A percentile compares a stretch with the other conserved stretches of the same genome.
phyloP scores from a whole-genome alignment of 306 rosid genomes.

The Cicer bijugum region DNA sequence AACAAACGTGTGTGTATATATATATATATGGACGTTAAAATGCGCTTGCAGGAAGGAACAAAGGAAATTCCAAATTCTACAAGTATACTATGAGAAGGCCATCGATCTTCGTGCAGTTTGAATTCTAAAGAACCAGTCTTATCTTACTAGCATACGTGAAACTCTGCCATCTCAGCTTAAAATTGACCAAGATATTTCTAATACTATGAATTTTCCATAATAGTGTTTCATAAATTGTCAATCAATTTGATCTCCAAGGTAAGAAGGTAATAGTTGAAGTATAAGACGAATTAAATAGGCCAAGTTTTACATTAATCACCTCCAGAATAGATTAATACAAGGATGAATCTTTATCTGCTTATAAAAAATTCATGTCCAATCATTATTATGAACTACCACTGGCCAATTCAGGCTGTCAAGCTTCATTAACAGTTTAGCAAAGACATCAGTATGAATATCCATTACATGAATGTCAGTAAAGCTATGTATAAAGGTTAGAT shows the following conservation, averaged over 20 bases:
- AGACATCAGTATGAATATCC: too few species aligned
- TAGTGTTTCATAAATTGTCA: slow-evolving; percentile 25
- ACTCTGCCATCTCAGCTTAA: slow-evolving; percentile 10
- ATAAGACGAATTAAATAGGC: background rate
- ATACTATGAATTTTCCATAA: background rate
- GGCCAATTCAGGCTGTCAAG: too few species aligned
- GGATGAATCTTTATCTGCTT: background rate
- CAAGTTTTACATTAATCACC: slow-evolving; percentile 21
- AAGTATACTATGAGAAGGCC: background rate
- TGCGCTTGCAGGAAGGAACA: slow-evolving; percentile 19
- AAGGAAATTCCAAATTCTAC: slow-evolving; percentile 8
- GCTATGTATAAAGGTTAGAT: background rate
- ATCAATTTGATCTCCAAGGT: slow-evolving; percentile 35
- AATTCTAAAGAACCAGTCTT: slow-evolving; percentile 31
- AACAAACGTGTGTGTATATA: slow-evolving; percentile 6
- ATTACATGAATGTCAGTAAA: too few species aligned
- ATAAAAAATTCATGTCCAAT: too few species aligned
- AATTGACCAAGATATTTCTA: slow-evolving; percentile 25
- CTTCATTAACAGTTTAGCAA: too few species aligned
- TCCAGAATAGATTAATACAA: background rate
- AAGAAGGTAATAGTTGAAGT: background rate
- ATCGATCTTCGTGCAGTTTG: slow-evolving; percentile 18
- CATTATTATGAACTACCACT: too few species aligned
- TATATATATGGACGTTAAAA: slow-evolving; percentile 24
- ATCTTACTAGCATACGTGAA: slow-evolving; percentile 17